Evolutionary conservation across 441 rosid species (phyloP), one percentile per base, ranked within the genome.

Genomic region (Flueggea neowawraea): DNA sequence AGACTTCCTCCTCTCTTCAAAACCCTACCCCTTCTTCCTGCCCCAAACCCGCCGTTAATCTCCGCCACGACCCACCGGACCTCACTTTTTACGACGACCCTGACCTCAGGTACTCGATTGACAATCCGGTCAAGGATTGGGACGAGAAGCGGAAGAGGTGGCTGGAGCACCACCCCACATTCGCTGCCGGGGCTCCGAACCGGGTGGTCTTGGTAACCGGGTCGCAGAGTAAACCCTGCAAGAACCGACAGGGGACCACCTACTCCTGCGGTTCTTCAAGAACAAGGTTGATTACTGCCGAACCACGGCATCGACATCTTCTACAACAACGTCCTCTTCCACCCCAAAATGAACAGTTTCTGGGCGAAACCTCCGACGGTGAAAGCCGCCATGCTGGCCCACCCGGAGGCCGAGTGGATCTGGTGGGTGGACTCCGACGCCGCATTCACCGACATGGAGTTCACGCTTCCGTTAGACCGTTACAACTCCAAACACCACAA

Each of bases 351-450:
- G 99, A 22, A 22, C 10, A 71, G 84, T 31, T 94, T 3, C 57
- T 94, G 96, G 99, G 97, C 96, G 11, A 91, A 94, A 66, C 75
- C 81, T 1, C 94, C 95, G 39, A 82, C 78, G 51, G 78, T 91
- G 16, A 75, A 72, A 58, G 88, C 97, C 43, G 87, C 96, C 58
- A 94, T 94, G 99, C 36, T 94, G 62, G 94, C 96, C 32, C 99
- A 94, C 75, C 97, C 99, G 28, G 97, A 94, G 65, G 91, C 91
- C 14, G 97, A 94, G 74, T 93, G 98, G 98, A 93, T 93, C 84
- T 93, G 97, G 98, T 94, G 96, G 98, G 91, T 90, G 11, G 98
- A 94, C 71, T 87, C 97, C 61, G 99, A 94, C 57, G 99, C 99
- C 17, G 28, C 75, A 48, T 67, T 94, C 76, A 85, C 97, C 51